Percentiles rank a stretch among this genome's conserved stretches.
Conservation (phyloP, 139 green algal species). For the Edaphochlamys debaryana region DNA sequence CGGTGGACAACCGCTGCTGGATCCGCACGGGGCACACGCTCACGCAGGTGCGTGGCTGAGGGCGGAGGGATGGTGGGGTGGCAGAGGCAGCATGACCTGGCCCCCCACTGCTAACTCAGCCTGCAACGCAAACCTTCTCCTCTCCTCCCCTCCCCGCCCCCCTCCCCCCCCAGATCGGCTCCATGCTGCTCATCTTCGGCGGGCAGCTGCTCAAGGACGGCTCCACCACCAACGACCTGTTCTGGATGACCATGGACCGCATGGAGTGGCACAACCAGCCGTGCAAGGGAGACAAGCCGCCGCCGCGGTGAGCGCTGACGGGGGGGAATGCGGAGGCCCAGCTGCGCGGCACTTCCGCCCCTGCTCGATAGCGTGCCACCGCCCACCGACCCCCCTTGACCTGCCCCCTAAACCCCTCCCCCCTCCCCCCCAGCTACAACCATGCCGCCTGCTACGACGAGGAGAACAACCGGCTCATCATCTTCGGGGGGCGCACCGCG, state of each 20-base stretch:
- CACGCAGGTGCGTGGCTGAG: conserved; percentile 51
- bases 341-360: too few species aligned
- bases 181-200: conserved; percentile 81
- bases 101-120: too few species aligned
- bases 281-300: conserved; percentile 69
- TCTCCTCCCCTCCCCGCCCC: background rate
- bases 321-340: background rate
- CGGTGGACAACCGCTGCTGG: conserved; percentile 70
- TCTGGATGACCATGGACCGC: conserved; percentile 79
- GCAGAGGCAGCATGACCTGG: too few species aligned
- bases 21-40: conserved; percentile 77
- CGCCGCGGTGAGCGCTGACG: conserved; percentile 43
- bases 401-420: too few species aligned
- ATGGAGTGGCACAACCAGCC: conserved; percentile 86
- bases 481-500: conserved; percentile 84
- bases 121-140: too few species aligned
- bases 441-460: conserved; percentile 71
- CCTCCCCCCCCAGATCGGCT: conserved; percentile 55
- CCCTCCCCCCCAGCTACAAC: conserved; percentile 49
- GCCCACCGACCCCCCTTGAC: too few species aligned
- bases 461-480: conserved; percentile 73
- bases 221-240: conserved; percentile 75
- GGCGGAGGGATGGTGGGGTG: too few species aligned
- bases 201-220: conserved; percentile 72
- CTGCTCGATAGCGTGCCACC: too few species aligned